phyloP scores from a whole-genome alignment of 176 grass and related monocot species.

The Bothriochloa decipiens region DNA sequence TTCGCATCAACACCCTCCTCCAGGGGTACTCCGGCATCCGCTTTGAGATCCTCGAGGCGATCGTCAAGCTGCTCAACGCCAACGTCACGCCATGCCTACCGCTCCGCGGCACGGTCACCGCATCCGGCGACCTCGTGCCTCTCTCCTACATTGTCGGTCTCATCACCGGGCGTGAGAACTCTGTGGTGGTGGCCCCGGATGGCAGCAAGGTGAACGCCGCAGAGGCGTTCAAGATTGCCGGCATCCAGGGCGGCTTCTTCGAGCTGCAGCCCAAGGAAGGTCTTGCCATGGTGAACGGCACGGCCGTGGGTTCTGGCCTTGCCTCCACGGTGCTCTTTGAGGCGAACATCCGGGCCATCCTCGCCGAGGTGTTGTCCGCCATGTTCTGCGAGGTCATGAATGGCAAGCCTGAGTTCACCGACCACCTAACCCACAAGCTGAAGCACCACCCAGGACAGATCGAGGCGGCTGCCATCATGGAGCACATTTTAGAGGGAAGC shows the following conservation, averaged over 20 bases:
- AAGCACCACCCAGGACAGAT: conserved; percentile 88
- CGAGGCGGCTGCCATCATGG: conserved; percentile 79
- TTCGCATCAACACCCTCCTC: conserved; percentile 67
- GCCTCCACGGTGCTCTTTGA: conserved; percentile 71
- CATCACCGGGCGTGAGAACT: conserved; percentile 46
- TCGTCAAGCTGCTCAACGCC: conserved; percentile 54
- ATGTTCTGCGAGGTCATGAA: conserved; percentile 86
- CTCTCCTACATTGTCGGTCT: conserved; percentile 64
- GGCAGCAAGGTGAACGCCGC: conserved; percentile 37
- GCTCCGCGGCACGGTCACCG: conserved; percentile 63
- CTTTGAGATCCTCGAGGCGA: conserved; percentile 66
- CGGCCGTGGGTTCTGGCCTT: conserved; percentile 72
- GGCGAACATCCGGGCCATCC: conserved; percentile 53
- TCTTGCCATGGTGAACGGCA: conserved; percentile 78
- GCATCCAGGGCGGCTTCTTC: conserved; percentile 53
- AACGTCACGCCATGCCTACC: conserved; percentile 61
- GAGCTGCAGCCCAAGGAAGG: conserved; percentile 80
- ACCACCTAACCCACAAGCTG: conserved; percentile 81
- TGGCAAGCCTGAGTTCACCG: conserved; percentile 80
- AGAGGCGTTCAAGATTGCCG: conserved; percentile 38
- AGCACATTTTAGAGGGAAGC: conserved; percentile 69
- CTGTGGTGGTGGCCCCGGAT: neutral
- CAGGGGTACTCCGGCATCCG: conserved; percentile 68
- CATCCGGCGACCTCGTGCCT: conserved; percentile 65
- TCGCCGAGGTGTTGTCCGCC: conserved; percentile 61